Conservation (phyloP, 495 filamentous ascomycete genomes). For the Aspergillus sclerotiicarbonarius region DNA sequence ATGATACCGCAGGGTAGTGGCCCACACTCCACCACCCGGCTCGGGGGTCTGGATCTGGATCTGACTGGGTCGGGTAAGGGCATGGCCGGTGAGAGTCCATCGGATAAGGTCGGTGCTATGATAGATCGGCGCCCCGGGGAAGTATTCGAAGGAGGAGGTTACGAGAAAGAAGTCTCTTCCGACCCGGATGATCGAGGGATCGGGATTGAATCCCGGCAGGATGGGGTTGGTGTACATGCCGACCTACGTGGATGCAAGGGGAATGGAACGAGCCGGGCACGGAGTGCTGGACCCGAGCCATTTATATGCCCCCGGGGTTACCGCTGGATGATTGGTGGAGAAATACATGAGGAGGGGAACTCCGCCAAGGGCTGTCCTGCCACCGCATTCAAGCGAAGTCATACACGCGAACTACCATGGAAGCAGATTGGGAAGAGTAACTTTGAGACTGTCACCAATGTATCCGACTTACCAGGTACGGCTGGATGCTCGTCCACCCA, state of each 20-base stretch:
- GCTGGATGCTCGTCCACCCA: too few species aligned
- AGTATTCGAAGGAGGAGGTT: slow-evolving; percentile 49
- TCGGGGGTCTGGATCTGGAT: slow-evolving; percentile 59
- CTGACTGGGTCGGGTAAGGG: slow-evolving; percentile 57
- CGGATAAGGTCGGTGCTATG: slow-evolving; percentile 44
- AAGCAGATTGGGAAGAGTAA: too few species aligned
- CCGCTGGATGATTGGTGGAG: slow-evolving; percentile 1
- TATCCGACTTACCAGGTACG: too few species aligned
- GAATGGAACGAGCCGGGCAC: neutral
- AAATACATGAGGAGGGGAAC: neutral
- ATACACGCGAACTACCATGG: too few species aligned
- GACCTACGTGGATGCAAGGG: neutral
- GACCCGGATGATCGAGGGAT: slow-evolving; percentile 42
- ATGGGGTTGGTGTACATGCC: slow-evolving; percentile 32
- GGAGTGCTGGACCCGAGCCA: neutral
- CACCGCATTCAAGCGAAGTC: too few species aligned
- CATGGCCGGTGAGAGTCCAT: slow-evolving; percentile 52
- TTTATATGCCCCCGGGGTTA: neutral
- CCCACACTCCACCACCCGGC: slow-evolving; percentile 48
- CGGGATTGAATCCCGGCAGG: slow-evolving; percentile 43
- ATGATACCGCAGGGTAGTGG: slow-evolving; percentile 42
- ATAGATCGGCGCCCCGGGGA: slow-evolving; percentile 48
- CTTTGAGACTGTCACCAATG: too few species aligned
- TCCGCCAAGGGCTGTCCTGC: too few species aligned
- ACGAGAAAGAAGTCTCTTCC: slow-evolving; percentile 40